Evolutionary conservation across 768 basidiomycete genomes (phyloP).

Genomic region (Mycena sanguinolenta): DNA sequence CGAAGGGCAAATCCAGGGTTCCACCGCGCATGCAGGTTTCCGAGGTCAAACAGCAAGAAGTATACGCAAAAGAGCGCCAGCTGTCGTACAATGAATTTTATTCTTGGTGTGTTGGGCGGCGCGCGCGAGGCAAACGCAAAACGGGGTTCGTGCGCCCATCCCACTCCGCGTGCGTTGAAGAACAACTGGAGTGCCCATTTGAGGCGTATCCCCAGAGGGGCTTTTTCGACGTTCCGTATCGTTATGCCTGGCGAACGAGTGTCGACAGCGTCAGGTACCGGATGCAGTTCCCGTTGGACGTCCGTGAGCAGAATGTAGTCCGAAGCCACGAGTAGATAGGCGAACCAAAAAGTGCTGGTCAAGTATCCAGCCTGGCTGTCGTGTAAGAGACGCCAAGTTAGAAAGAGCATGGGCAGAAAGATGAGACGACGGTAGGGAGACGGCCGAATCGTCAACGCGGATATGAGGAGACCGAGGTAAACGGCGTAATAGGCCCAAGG

Average conservation of each 20-base stretch:
- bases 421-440: constrained; percentile 16
- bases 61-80: not conserved
- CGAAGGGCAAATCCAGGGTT: constrained; percentile 25
- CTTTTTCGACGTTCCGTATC: constrained; percentile 11
- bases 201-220: constrained; percentile 9
- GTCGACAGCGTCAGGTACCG: not conserved
- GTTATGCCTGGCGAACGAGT: not conserved
- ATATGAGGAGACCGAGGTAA: constrained; percentile 15
- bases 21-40: constrained; percentile 25
- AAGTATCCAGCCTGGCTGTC: constrained; percentile 25
- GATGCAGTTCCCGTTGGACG: constrained; percentile 27
- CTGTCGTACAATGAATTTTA: constrained; percentile 17
- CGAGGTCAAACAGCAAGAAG: constrained; percentile 26
- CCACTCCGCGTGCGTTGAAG: constrained; percentile 17
- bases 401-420: constrained; percentile 25
- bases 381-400: constrained; percentile 20
- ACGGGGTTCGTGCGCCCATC: constrained; percentile 27
- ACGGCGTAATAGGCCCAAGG: constrained; percentile 20
- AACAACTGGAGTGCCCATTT: constrained; percentile 25
- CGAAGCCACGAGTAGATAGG: constrained; percentile 18
- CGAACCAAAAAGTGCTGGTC: constrained; percentile 21
- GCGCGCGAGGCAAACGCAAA: not conserved
- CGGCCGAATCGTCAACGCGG: not conserved
- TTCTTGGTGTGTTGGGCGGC: constrained; percentile 2
- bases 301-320: constrained; percentile 36